Percentiles rank a stretch among this genome's conserved stretches.
Conservation (phyloP, 2,329 filamentous ascomycete genomes). For the Arthrinium puccinioides region DNA sequence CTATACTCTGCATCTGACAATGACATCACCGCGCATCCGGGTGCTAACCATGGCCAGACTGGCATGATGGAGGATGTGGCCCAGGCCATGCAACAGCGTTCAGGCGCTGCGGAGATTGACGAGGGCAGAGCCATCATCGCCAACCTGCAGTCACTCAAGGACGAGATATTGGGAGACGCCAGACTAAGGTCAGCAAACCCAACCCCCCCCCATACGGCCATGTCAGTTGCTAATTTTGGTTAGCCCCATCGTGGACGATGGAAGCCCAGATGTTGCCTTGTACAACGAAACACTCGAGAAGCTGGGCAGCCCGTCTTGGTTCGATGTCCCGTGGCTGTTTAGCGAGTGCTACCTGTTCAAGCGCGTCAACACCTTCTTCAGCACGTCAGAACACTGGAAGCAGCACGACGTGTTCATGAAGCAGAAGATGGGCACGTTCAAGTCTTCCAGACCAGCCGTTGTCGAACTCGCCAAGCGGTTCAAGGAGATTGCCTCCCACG, state of each 20-base stretch:
- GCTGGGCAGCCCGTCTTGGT: conserved; percentile 71
- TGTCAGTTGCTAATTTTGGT: background rate
- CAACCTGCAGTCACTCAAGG: conserved; percentile 76
- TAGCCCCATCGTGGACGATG: conserved; percentile 65
- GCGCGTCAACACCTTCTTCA: conserved; percentile 75
- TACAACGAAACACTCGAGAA: conserved; percentile 84
- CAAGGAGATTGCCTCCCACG: conserved; percentile 61
- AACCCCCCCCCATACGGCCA: background rate
- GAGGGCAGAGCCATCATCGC: conserved; percentile 85
- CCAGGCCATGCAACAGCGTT: conserved; percentile 54
- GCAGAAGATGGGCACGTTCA: conserved; percentile 89
- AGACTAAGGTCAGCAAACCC: conserved; percentile 42
- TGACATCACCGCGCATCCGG: too few species aligned
- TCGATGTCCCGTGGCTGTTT: conserved; percentile 80
- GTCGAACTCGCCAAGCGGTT: conserved; percentile 76
- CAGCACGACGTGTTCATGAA: conserved; percentile 81
- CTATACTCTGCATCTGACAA: too few species aligned
- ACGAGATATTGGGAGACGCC: conserved; percentile 87
- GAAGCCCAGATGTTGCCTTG: conserved; percentile 61
- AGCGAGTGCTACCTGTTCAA: conserved; percentile 92
- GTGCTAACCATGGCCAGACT: conserved; percentile 52
- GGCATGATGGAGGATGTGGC: conserved; percentile 92
- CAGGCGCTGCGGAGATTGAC: conserved; percentile 55
- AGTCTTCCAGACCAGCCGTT: conserved; percentile 80
- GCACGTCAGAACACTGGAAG: conserved; percentile 79